Conservation (phyloP, 2,329 filamentous ascomycete genomes). For the Exophiala sp. region DNA sequence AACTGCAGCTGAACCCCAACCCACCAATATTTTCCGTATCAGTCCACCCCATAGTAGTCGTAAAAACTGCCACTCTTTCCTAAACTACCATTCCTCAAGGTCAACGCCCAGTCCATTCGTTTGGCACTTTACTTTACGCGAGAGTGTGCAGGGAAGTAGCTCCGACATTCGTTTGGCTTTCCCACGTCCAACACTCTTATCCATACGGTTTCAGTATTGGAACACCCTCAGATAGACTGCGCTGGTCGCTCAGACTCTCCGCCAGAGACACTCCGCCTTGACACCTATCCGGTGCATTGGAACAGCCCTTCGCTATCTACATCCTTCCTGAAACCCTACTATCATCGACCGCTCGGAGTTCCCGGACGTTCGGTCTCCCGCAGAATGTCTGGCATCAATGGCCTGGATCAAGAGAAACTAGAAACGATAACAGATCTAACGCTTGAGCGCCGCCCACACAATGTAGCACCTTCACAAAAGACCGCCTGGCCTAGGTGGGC, state of each 20-base stretch:
- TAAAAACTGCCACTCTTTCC: not conserved
- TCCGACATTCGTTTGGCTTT: constrained; percentile 21
- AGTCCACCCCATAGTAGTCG: not conserved
- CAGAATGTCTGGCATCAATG: constrained; percentile 6
- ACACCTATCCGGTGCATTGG: not conserved
- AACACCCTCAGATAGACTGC: constrained; percentile 13
- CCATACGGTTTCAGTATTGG: not conserved
- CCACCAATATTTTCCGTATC: constrained; percentile 1
- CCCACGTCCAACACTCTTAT: not conserved
- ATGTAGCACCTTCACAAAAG: constrained; percentile 28
- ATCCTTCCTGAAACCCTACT: constrained; percentile 1
- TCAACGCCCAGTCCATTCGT: constrained; percentile 3
- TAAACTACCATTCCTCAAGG: not conserved
- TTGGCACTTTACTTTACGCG: constrained; percentile 19
- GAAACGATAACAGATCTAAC: not conserved
- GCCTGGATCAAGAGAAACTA: constrained; percentile 23
- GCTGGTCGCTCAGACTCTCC: constrained; percentile 19
- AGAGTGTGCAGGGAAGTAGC: constrained; percentile 19
- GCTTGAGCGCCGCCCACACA: constrained; percentile 19
- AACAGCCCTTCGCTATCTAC: not conserved
- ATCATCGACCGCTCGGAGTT: not conserved
- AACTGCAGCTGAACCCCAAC: not conserved
- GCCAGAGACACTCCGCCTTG: not conserved
- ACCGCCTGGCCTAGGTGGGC: constrained; percentile 28
- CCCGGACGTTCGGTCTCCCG: not conserved